Evolutionary conservation across 495 filamentous ascomycete species (phyloP).

Genomic region (Bacidia rubella): DNA sequence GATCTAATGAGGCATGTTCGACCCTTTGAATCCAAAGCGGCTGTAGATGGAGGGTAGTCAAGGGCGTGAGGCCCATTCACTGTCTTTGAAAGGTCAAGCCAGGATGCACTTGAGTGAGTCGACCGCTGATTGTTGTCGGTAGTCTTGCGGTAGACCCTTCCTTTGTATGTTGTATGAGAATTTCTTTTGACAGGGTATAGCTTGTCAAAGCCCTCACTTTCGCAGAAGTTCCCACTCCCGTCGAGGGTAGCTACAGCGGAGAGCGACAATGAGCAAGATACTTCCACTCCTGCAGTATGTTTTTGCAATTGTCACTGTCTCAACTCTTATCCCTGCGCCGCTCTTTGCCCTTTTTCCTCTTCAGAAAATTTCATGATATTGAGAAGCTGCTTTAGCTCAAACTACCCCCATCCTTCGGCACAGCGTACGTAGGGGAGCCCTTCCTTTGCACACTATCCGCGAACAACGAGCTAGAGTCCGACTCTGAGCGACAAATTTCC

Average conservation of each 20-base stretch:
- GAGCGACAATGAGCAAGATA: background rate
- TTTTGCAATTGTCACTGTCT: too few species aligned
- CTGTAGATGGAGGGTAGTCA: constrained; percentile 26
- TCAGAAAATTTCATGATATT: background rate
- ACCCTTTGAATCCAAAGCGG: too few species aligned
- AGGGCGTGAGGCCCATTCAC: constrained; percentile 60
- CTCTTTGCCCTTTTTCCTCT: too few species aligned
- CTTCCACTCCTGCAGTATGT: background rate
- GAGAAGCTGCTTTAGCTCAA: constrained; percentile 33
- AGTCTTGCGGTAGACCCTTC: constrained; percentile 36
- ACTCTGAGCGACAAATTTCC: constrained; percentile 42
- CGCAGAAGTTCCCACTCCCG: constrained; percentile 45
- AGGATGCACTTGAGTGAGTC: background rate
- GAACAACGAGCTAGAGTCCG: constrained; percentile 61
- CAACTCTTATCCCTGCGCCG: too few species aligned
- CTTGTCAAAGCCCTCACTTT: constrained; percentile 42
- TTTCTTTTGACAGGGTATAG: constrained; percentile 17
- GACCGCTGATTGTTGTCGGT: constrained; percentile 22
- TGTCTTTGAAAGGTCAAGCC: constrained; percentile 66
- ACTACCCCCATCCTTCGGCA: constrained; percentile 85
- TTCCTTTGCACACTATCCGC: constrained; percentile 90
- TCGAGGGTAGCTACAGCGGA: constrained; percentile 8
- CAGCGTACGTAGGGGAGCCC: constrained; percentile 88
- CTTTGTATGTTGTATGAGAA: background rate
- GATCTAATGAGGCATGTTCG: too few species aligned